A percentile compares a stretch with the other conserved stretches of the same genome.
Conservation (phyloP, 805 yeast genomes). For the Cyberlindnera amylophila region DNA sequence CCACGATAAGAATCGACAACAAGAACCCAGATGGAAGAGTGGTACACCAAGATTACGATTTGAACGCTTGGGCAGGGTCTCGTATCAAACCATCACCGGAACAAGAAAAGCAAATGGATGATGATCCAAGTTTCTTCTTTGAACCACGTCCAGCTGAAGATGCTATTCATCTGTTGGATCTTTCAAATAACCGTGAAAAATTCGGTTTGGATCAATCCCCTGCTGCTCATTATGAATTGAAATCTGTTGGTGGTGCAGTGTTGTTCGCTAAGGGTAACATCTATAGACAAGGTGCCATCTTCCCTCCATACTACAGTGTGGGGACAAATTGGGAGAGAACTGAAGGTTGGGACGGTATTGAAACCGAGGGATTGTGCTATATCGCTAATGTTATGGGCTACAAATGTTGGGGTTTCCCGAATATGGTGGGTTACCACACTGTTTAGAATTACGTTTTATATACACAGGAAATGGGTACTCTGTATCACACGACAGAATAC, state of each 20-base stretch:
- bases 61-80: conserved; percentile 33
- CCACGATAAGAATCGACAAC: conserved; percentile 28
- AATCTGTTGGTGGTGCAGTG: conserved; percentile 51
- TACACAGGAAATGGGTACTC: too few species aligned
- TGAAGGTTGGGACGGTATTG: conserved; percentile 53
- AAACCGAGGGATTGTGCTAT: conserved; percentile 52
- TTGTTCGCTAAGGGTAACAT: conserved; percentile 41
- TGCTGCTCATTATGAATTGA: conserved; percentile 25
- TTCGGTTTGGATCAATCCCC: conserved; percentile 8
- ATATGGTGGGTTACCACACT: conserved; percentile 25
- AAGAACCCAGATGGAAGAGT: conserved; percentile 17
- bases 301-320: conserved; percentile 42
- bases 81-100: conserved; percentile 25
- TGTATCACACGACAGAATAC: too few species aligned
- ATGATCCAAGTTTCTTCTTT: conserved; percentile 16
- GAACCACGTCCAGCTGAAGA: conserved; percentile 16
- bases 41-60: conserved; percentile 29
- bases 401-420: conserved; percentile 48
- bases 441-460: too few species aligned
- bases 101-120: conserved; percentile 16
- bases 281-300: conserved; percentile 42
- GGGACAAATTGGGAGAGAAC: conserved; percentile 43
- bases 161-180: conserved; percentile 13
- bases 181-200: conserved; percentile 9
- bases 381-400: conserved; percentile 42